Evolutionary conservation across 495 filamentous ascomycete species (phyloP), one percentile per base, ranked within the genome.

Genomic region (Neurospora terricola): DNA sequence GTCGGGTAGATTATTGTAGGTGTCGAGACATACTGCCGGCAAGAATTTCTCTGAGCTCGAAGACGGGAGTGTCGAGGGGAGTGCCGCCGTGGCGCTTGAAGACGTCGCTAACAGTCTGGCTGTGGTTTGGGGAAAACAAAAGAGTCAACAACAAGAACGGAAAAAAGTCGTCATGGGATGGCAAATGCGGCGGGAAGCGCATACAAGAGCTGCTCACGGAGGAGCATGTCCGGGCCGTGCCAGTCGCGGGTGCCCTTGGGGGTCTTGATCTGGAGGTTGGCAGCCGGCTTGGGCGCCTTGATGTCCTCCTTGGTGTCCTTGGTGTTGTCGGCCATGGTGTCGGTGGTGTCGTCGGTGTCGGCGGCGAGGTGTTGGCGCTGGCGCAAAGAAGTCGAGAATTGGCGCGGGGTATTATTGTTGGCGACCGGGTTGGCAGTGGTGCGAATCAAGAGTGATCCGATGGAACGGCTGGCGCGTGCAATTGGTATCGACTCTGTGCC

Each of bases 1-100:
- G 45, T 38, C 42, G 42, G 42, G 16, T 21, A 16, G 16, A 5
- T 34, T 7, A 30, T 34, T 11, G 12, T 62, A 36, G 23, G 30
- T 34, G 23, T 66, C 54, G 54, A 18, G 54, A 66, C 54, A 66
- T 66, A 30, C 42, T 96, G 71, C 92, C 94, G 9, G 93, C 86
- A 18, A 97, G 89, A 73, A 95, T 93, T 37, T 87, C 84, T 73
- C 80, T 85, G 48, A 88, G 79, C 72, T 88, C 86, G 72, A 87
- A 88, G 66, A 87, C 83, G 18, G 83, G 84, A 0, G 83, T 84
- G 71, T 83, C 82, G 21, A 85, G 78, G 10, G 81, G 82, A 12
- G 77, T 77, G 38, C 81, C 82, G 72, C 82, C 83, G 74, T 85
- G 82, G 70, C 82, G 82, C 74, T 81, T 74, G 71, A 83, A 79